Evolutionary conservation across 2,329 filamentous ascomycete genomes (phyloP).

Genomic region (Nemania sp.): DNA sequence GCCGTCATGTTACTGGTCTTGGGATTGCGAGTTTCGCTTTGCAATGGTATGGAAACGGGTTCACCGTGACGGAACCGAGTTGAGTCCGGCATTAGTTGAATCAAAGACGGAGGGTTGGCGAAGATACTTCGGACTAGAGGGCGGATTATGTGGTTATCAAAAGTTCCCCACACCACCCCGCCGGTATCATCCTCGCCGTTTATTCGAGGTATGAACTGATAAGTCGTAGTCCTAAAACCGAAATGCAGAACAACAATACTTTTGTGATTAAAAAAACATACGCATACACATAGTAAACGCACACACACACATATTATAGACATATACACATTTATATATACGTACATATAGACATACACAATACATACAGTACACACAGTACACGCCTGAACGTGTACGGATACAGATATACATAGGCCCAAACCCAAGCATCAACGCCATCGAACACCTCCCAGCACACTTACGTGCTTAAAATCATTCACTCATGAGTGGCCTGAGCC

Average conservation of each 20-base stretch:
- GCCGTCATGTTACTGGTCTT: background rate
- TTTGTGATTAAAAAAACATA: background rate
- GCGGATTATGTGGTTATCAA: too few relatives aligned
- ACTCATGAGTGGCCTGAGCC: constrained; percentile 42
- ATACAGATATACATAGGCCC: constrained; percentile 22
- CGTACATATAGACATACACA: constrained; percentile 16
- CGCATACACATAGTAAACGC: too few relatives aligned
- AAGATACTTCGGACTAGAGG: too few relatives aligned
- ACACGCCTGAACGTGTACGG: constrained; percentile 20
- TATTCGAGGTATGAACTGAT: too few relatives aligned
- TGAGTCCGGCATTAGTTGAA: too few relatives aligned
- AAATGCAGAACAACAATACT: background rate
- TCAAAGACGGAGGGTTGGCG: too few relatives aligned
- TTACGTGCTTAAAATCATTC: constrained; percentile 38
- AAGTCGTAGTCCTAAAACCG: too few relatives aligned
- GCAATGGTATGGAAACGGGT: background rate
- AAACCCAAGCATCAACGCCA: constrained; percentile 27
- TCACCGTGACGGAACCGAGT: background rate
- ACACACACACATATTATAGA: constrained; percentile 24
- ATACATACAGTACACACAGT: constrained; percentile 17
- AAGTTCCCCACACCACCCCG: too few relatives aligned
- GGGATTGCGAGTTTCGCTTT: background rate
- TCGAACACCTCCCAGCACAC: constrained; percentile 16
- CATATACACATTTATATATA: constrained; percentile 19
- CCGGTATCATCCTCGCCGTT: too few relatives aligned